phyloP scores from a whole-genome alignment of 1,284 basidiomycete genomes.

The Naganishia cerealis region DNA sequence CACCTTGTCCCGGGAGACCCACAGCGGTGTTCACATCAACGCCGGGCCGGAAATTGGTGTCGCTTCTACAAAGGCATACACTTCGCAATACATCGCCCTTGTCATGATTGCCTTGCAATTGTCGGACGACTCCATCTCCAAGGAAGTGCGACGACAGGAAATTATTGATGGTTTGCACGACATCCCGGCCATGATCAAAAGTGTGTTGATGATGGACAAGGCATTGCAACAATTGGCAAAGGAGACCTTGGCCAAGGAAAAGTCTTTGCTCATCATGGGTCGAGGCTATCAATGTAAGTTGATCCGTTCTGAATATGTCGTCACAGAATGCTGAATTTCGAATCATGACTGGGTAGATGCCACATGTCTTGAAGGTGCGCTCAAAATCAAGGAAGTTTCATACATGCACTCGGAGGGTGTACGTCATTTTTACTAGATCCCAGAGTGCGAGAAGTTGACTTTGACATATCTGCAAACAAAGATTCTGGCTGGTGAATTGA shows the following conservation, averaged over 20 bases:
- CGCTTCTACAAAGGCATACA: constrained; percentile 99
- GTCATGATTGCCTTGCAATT: constrained; percentile 98
- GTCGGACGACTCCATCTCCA: constrained; percentile 92
- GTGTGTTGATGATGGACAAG: constrained; percentile 78
- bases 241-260: constrained; percentile 73
- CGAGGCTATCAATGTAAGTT: constrained; percentile 85
- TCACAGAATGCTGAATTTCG: background rate
- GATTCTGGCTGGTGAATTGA: constrained; percentile 96
- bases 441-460: constrained; percentile 39
- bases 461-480: constrained; percentile 16
- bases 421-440: constrained; percentile 36
- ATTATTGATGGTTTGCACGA: constrained; percentile 93
- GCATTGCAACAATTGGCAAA: constrained; percentile 78
- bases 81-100: constrained; percentile 97
- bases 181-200: constrained; percentile 85
- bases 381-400: constrained; percentile 98
- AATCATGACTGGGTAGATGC: constrained; percentile 63
- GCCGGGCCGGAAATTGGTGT: constrained; percentile 98
- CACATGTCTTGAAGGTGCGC: constrained; percentile 94
- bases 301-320: background rate
- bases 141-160: constrained; percentile 82
- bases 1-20: constrained; percentile 95
- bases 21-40: constrained; percentile 99
- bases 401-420: constrained; percentile 87
- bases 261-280: constrained; percentile 94